Percentiles rank a stretch among this genome's conserved stretches.
These are phyloP conservation scores for Chrysosporium queenslandicum DNA, from an alignment of 2,329 filamentous ascomycete species.

Conservation along the genomic window DNA sequence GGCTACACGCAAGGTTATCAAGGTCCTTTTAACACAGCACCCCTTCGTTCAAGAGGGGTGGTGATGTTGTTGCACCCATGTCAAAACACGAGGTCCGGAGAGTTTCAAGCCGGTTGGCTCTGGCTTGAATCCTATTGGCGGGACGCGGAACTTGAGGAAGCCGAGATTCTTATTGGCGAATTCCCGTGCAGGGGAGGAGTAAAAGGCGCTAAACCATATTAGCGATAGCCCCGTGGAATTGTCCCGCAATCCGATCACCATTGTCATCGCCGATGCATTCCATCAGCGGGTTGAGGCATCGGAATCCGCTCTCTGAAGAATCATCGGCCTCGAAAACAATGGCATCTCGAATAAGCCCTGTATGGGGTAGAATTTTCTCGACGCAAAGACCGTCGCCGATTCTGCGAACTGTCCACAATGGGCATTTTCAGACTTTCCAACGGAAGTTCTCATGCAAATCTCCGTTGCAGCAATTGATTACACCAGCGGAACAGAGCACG, in stretches of 20 bases:
- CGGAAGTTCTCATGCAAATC: conserved; percentile 11
- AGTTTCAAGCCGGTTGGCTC: not conserved
- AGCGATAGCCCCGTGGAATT: not conserved
- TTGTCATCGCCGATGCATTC: not conserved
- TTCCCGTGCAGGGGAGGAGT: no score
- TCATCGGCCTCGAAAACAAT: not conserved
- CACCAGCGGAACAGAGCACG: conserved; percentile 15
- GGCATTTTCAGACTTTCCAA: not conserved
- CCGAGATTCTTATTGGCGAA: conserved; percentile 1
- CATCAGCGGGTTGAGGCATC: not conserved
- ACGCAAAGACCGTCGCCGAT: not conserved
- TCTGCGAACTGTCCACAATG: not conserved
- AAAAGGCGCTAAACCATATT: not conserved
- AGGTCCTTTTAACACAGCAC: no score
- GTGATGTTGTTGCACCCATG: no score
- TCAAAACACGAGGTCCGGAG: conserved; percentile 3
- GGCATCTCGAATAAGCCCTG: conserved; percentile 4
- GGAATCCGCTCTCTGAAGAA: not conserved
- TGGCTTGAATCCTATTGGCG: not conserved
- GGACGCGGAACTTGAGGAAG: not conserved
- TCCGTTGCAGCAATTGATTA: conserved; percentile 8
- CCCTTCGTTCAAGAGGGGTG: no score
- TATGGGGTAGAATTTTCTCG: conserved; percentile 4
- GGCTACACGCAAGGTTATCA: no score
- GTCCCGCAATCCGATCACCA: not conserved